phyloP scores from a whole-genome alignment of 2,329 filamentous ascomycete species.

The Epichloe aotearoae region DNA sequence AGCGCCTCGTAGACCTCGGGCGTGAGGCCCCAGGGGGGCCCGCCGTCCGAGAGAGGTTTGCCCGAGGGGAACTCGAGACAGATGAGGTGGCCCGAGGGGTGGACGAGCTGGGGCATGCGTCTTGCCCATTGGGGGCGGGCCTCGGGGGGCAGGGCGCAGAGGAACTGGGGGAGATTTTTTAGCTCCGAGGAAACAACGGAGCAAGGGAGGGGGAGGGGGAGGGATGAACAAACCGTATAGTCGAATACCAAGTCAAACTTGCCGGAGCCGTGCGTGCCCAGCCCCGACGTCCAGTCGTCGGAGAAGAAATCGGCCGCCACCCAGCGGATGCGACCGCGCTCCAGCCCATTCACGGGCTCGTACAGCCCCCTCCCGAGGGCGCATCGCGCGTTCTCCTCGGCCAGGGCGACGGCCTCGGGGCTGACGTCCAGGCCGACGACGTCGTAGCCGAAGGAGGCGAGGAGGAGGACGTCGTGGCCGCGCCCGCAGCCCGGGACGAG shows the following conservation, averaged over 20 bases:
- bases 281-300: conserved; percentile 38
- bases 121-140: conserved; percentile 40
- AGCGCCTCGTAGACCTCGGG: conserved; percentile 60
- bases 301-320: conserved; percentile 55
- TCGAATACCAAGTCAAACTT: conserved; percentile 55
- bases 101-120: conserved; percentile 37
- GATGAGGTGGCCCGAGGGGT: conserved; percentile 36
- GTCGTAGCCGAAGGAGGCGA: conserved; percentile 65
- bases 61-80: conserved; percentile 68
- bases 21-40: conserved; percentile 61
- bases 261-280: conserved; percentile 25
- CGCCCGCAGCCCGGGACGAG: conserved; percentile 72
- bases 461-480: conserved; percentile 67
- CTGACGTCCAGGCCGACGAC: conserved; percentile 62
- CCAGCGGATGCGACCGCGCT: conserved; percentile 40
- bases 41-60: conserved; percentile 50
- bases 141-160: conserved; percentile 47
- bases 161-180: conserved; percentile 31
- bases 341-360: conserved; percentile 26
- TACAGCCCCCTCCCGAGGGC: conserved; percentile 25
- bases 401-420: conserved; percentile 29
- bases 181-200: background rate
- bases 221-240: conserved; percentile 38
- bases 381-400: conserved; percentile 28
- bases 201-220: no score